These are phyloP conservation scores for Pichia occidentalis DNA, from an alignment of 805 yeast species.

Conservation along the genomic window DNA sequence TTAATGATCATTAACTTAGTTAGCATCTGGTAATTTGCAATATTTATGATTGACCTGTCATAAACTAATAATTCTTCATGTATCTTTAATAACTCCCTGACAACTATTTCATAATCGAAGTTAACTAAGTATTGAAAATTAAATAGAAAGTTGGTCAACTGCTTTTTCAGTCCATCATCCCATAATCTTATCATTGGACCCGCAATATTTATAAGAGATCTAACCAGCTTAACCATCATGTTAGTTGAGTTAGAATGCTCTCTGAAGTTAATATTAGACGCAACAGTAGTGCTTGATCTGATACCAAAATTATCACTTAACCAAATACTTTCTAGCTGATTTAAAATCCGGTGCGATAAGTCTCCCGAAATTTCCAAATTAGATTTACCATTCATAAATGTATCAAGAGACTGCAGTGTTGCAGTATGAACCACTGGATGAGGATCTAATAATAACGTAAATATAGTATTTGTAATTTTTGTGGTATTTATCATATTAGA, in stretches of 20 bases:
- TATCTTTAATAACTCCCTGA: constrained; percentile 35
- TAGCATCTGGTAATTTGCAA: constrained; percentile 25
- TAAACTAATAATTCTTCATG: constrained; percentile 43
- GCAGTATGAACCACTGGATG: constrained; percentile 80
- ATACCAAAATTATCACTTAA: constrained; percentile 45
- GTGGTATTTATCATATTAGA: constrained; percentile 31
- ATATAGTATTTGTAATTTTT: constrained; percentile 47
- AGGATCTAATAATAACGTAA: constrained; percentile 65
- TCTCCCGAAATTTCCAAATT: constrained; percentile 23
- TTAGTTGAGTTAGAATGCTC: constrained; percentile 36
- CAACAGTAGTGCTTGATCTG: constrained; percentile 35
- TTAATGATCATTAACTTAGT: constrained; percentile 29
- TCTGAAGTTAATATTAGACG: constrained; percentile 44
- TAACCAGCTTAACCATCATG: constrained; percentile 37
- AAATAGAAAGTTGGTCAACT: constrained; percentile 33
- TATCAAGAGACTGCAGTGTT: constrained; percentile 53
- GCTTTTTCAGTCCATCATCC: constrained; percentile 23
- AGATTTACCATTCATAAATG: constrained; percentile 48
- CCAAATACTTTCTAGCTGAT: constrained; percentile 34
- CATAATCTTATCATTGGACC: constrained; percentile 51
- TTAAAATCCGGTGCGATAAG: constrained; percentile 39
- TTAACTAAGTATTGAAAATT: constrained; percentile 32
- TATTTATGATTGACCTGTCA: constrained; percentile 33
- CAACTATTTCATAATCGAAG: constrained; percentile 29
- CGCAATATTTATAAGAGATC: constrained; percentile 40